Base-by-base conservation (phyloP, 2,329 filamentous ascomycete genomes). In the Periconia digitata region DNA sequence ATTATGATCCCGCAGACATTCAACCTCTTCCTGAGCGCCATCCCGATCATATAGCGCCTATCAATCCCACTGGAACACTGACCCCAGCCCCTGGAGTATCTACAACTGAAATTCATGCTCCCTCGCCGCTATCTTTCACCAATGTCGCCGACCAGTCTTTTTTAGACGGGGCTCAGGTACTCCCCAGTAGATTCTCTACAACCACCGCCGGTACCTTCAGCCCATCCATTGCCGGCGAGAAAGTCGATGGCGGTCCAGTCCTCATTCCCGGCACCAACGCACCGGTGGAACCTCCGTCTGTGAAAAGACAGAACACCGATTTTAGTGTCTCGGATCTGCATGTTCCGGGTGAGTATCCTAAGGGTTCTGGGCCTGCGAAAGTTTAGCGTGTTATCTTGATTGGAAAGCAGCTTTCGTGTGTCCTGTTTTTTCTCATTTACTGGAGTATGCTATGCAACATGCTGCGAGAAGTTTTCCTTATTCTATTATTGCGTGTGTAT, bases 261-360 rank as follows among this genome's bases (percentile, higher is more conserved):
- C 74, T 77, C 6, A 15, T 32, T 32, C 76, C 78, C 12, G 82
- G 79, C 6, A 32, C 27, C 27, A 32, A 22, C 21, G 38, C n/a
- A 27, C 21, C 21, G 15, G 38, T 24, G 5, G n/a, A 6, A 12
- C 38, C 38, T 21, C 5, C 12, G 17, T n/a, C 21, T 15, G 65
- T 77, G 29, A 58, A 70, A 22, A 65, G 76, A 45, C 72, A 76
- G 36, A 68, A 77, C 43, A 79, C 76, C 6, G 73, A 76, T 52
- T 62, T 76, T 21, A 75, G 71, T 22, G 81, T 88, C 38, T 84
- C 83, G 46, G 80, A 85, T 61, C 70, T 90, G 43, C 85, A 87
- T 62, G 80, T 90, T 16, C 87, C 87, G 3, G 87, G 87, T 10
- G 79, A 85, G 56, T 90, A 79, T 63, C 84, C 84, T 0, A 65